A percentile compares a stretch with the other conserved stretches of the same genome.
phyloP scores from a whole-genome alignment of 208 protist genomes.

The Trypanosomatidae sp. region DNA sequence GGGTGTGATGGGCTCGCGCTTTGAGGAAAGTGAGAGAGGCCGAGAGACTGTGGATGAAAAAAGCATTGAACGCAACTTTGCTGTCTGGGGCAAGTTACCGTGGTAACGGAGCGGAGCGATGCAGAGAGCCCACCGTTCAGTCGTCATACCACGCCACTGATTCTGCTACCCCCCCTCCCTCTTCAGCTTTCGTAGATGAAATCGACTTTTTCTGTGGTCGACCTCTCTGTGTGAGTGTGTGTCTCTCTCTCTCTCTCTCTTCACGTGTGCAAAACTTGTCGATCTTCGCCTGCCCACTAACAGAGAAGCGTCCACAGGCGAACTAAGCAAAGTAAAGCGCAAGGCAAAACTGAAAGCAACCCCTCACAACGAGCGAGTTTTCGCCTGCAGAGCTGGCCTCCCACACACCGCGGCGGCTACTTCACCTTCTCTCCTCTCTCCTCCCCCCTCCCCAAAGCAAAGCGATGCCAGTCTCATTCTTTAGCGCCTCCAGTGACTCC shows the following conservation, averaged over 20 bases:
- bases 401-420: neutral
- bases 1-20: neutral
- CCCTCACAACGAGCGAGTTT: neutral
- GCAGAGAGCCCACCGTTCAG: neutral
- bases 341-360: neutral
- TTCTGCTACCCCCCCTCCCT: neutral
- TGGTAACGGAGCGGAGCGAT: neutral
- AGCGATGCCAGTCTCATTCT: conserved; percentile 1
- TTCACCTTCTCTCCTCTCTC: neutral
- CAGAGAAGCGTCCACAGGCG: too few relatives aligned
- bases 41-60: neutral
- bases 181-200: neutral
- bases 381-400: neutral
- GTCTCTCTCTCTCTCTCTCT: neutral
- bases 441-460: neutral
- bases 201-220: neutral
- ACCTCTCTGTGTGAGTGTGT: conserved; percentile 4
- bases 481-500: neutral
- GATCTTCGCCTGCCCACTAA: neutral
- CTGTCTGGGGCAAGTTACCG: neutral
- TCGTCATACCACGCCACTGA: neutral
- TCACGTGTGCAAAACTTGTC: neutral
- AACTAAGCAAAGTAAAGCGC: neutral
- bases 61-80: too few relatives aligned
- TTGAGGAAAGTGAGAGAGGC: neutral